phyloP scores from a whole-genome alignment of 1,139 yeast species.

The Candida dubliniensis region DNA sequence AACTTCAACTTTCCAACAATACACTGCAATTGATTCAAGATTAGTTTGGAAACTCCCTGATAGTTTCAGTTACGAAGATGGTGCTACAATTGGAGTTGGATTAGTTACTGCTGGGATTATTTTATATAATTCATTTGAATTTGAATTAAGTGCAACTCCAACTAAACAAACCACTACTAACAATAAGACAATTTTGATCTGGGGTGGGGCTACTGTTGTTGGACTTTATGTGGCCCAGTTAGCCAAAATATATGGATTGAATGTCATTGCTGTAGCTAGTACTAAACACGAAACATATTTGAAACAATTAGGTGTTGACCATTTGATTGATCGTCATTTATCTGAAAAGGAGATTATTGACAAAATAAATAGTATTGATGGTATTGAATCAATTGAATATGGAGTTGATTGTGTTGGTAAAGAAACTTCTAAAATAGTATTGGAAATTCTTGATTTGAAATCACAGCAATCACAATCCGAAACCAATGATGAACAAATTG shows the following conservation, averaged over 20 bases:
- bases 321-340: constrained; percentile 36
- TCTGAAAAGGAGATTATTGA: constrained; percentile 21
- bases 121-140: constrained; percentile 32
- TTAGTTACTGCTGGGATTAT: constrained; percentile 45
- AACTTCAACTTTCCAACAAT: constrained; percentile 50
- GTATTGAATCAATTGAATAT: constrained; percentile 21
- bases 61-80: constrained; percentile 31
- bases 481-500: constrained; percentile 5
- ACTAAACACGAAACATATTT: constrained; percentile 31
- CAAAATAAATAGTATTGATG: constrained; percentile 14
- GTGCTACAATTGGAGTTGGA: constrained; percentile 50
- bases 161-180: not conserved
- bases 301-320: constrained; percentile 37
- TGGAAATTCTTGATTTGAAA: constrained; percentile 23
- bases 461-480: constrained; percentile 7
- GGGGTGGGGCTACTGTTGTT: constrained; percentile 53
- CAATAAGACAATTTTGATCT: constrained; percentile 30
- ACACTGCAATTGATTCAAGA: constrained; percentile 43
- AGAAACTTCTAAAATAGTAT: constrained; percentile 34
- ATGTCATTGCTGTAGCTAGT: constrained; percentile 43
- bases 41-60: constrained; percentile 43
- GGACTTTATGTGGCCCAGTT: constrained; percentile 44
- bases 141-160: constrained; percentile 13
- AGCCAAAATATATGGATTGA: constrained; percentile 39
- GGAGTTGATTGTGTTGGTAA: constrained; percentile 49